Base-by-base conservation (phyloP, 108 stramenopile genomes). In the Skeletonema menzelii region DNA sequence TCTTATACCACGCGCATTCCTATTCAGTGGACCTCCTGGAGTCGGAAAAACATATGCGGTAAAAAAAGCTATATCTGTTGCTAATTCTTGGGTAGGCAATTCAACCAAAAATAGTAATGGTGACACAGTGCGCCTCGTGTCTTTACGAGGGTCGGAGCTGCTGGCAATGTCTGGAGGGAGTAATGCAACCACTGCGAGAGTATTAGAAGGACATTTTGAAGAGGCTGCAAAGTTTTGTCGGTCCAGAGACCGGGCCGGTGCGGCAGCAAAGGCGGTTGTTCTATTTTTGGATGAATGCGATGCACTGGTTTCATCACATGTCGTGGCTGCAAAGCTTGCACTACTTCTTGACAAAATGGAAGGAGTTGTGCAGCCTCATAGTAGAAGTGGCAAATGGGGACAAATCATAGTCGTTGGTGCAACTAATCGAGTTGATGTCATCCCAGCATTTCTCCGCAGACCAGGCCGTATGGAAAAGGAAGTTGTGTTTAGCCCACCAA, bases 211-310 rank as follows among this genome's bases (percentile, higher is more conserved):
- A 17, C 58, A 65, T 15, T 83, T 85, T 66, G 35, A 55, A 6
- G 6, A 11, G 34, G 84, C 84, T 49, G 72, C 65, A 8, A 28
- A 56, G 22, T 28, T 69, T 19, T 69, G 56, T 60, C 49, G 14
- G 13, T 8, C n/a, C 4, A n/a, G 27, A 8, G 27, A 27, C 11
- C 27, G 31, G 12, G 26, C 28, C 3, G 8, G 27, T 3, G 15
- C 34, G 10, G 49, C 46, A 64, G 38, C 46, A 57, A 63, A 78
- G 40, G 76, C 67, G 2, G 73, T 66, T 14, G 57, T 95, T 24
- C 53, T 95, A 20, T 93, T 95, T 70, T 59, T 92, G 57, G 94
- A 95, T 63, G 94, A 95, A 72, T 91, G 85, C 58, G 94, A 95
- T 69, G 88, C 94, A 14, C 68, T 95, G 6, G 78, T 89, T 4